Evolutionary conservation across 106 monocot genomes (phyloP), one percentile per base, ranked within the genome.

Genomic region (Vanilla planifolia): DNA sequence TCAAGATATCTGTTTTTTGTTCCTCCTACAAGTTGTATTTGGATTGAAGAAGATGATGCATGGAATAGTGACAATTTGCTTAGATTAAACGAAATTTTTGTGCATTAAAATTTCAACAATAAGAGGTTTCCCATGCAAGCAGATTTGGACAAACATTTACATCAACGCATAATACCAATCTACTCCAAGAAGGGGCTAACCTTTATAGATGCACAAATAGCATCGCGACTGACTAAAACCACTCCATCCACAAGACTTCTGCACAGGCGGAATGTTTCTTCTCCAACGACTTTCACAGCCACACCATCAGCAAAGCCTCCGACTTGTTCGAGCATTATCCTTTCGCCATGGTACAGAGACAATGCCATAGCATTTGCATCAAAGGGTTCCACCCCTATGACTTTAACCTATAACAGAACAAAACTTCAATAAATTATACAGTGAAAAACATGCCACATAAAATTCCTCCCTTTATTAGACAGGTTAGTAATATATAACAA

Each of bases 291-390:
- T 80, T 92, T 99, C 4, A 99, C 91, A 67, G 98, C 98, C 59
- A 99, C 98, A 75, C 98, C 98, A 78, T 99, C 92, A 32, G 88
- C 98, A 82, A 99, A 99, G 11, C 92, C 88, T 61, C 98, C 98
- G 14, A 92, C 92, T 42, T 92, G 98, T 24, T 99, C 98, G 27
- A 99, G 75, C 79, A 85, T 80, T 48, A 99, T 59, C 61, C 98
- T 88, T 51, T 85, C 72, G 11, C 98, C 98, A 73, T 99, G 92
- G 64, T 82, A 70, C 32, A 99, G 73, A 61, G 98, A 99, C 30
- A 99, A 82, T 27, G 98, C 84, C 92, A 99, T 92, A 17, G 98
- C 82, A 82, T 99, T 99, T 57, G 98, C 98, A 82, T 99, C 98
- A 55, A 61, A 69, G 0, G 98, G 98, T 58, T 99, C 98, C 55